A percentile compares a stretch with the other conserved stretches of the same genome.
These are phyloP conservation scores for Paramarasmius palmivorus DNA, from an alignment of 1,284 basidiomycete genomes.

Conservation along the genomic window DNA sequence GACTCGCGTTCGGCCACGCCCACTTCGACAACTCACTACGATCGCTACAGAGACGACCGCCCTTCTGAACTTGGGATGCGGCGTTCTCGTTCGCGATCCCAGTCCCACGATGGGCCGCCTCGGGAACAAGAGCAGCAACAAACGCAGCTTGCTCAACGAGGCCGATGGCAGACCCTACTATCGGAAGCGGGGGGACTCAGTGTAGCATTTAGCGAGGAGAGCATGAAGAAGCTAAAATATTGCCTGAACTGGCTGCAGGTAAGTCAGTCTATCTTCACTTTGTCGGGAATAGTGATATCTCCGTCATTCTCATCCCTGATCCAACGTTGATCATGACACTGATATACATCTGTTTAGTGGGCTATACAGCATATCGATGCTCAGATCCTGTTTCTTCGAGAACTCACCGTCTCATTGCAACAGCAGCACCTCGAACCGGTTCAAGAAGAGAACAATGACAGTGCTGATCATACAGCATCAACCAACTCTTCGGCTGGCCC, in stretches of 20 bases:
- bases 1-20: slow-evolving; percentile 26
- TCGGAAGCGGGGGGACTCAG: slow-evolving; percentile 89
- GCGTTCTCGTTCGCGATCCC: neutral
- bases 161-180: slow-evolving; percentile 82
- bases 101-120: neutral
- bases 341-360: slow-evolving; percentile 50
- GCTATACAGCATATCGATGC: slow-evolving; percentile 87
- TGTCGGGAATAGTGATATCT: too few species aligned
- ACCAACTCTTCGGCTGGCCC: slow-evolving; percentile 17
- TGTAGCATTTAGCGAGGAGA: slow-evolving; percentile 87
- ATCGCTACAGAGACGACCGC: slow-evolving; percentile 6
- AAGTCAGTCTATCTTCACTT: slow-evolving; percentile 20
- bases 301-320: too few species aligned
- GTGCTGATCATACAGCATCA: slow-evolving; percentile 16
- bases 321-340: neutral
- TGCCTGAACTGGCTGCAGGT: slow-evolving; percentile 91
- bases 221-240: slow-evolving; percentile 84
- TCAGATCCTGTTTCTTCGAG: slow-evolving; percentile 82
- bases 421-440: slow-evolving; percentile 24
- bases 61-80: neutral
- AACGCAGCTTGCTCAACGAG: slow-evolving; percentile 33
- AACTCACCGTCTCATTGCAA: slow-evolving; percentile 76
- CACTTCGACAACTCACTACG: slow-evolving; percentile 16
- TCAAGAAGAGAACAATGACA: neutral
- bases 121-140: neutral